Percentiles rank a stretch among this genome's conserved stretches.
Conservation (phyloP, 768 basidiomycete genomes). For the Flagelloscypha sp. region DNA sequence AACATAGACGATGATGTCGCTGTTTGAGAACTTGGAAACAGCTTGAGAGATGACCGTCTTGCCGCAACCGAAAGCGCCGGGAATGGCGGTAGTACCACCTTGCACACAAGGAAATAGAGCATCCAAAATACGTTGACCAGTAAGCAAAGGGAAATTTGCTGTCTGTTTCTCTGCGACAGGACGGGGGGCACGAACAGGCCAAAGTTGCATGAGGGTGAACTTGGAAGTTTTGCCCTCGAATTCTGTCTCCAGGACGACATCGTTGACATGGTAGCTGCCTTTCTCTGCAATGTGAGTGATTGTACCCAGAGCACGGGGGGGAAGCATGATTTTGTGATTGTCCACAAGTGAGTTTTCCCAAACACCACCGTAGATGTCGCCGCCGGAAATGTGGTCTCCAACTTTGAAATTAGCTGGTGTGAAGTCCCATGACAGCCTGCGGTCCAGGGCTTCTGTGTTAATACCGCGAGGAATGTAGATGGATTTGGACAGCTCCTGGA, state of each 20-base stretch:
- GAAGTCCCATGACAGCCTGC: slow-evolving; percentile 91
- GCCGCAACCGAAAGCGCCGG: slow-evolving; percentile 97
- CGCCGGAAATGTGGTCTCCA: slow-evolving; percentile 95
- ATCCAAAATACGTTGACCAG: slow-evolving; percentile 95
- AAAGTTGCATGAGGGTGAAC: slow-evolving; percentile 95
- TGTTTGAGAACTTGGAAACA: slow-evolving; percentile 97
- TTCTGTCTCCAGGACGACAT: slow-evolving; percentile 93
- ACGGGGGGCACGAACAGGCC: slow-evolving; percentile 97
- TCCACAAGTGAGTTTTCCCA: slow-evolving; percentile 96
- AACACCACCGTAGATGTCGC: slow-evolving; percentile 91
- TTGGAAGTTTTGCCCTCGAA: slow-evolving; percentile 91
- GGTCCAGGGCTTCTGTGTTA: slow-evolving; percentile 91
- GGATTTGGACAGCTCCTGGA: slow-evolving; percentile 95
- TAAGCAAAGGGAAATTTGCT: slow-evolving; percentile 84
- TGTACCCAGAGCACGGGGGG: slow-evolving; percentile 89
- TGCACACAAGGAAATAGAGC: slow-evolving; percentile 98
- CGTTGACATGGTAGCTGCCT: slow-evolving; percentile 87
- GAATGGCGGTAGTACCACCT: slow-evolving; percentile 94
- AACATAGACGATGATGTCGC: slow-evolving; percentile 98
- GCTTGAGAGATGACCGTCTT: slow-evolving; percentile 99
- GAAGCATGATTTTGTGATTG: slow-evolving; percentile 96
- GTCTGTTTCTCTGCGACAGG: slow-evolving; percentile 94
- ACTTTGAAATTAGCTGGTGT: slow-evolving; percentile 76
- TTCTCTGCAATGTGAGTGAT: slow-evolving; percentile 91
- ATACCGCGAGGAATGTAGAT: slow-evolving; percentile 99